These are phyloP conservation scores for Ophiocordyceps sinensis DNA, from an alignment of 2,329 filamentous ascomycete species.

Conservation along the genomic window DNA sequence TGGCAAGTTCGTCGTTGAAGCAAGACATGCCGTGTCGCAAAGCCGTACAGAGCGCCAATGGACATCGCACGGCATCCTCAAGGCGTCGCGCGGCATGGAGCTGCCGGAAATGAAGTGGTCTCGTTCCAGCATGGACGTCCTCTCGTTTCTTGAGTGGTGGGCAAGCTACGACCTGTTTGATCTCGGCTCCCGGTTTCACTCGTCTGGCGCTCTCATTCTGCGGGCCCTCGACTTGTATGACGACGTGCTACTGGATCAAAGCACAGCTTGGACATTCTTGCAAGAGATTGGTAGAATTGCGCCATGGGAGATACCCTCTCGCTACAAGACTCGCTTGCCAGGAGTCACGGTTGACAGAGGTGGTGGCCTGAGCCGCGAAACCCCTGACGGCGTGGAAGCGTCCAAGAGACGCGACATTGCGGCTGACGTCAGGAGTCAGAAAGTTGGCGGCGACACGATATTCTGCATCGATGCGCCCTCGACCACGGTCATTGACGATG, in stretches of 20 bases:
- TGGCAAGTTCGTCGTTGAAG: constrained; percentile 32
- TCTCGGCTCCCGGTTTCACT: constrained; percentile 35
- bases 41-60: constrained; percentile 34
- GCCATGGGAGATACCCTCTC: constrained; percentile 54
- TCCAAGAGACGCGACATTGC: constrained; percentile 29
- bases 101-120: constrained; percentile 14
- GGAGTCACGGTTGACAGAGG: constrained; percentile 27
- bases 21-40: constrained; percentile 32
- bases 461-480: constrained; percentile 58
- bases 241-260: constrained; percentile 23
- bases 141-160: constrained; percentile 59
- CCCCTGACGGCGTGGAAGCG: constrained; percentile 16
- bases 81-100: constrained; percentile 12
- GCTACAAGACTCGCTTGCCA: constrained; percentile 45
- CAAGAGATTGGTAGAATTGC: constrained; percentile 61
- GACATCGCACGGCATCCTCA: constrained; percentile 33
- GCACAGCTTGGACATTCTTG: constrained; percentile 48
- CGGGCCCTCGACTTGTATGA: constrained; percentile 46
- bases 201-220: constrained; percentile 50
- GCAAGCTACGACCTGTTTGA: constrained; percentile 40
- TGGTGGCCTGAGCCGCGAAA: constrained; percentile 23
- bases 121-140: constrained; percentile 28
- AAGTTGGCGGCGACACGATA: constrained; percentile 36
- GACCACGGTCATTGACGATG: constrained; percentile 66
- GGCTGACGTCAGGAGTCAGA: constrained; percentile 39